Base-by-base conservation (phyloP, 2,329 filamentous ascomycete genomes). In the Colletotrichum siamense region DNA sequence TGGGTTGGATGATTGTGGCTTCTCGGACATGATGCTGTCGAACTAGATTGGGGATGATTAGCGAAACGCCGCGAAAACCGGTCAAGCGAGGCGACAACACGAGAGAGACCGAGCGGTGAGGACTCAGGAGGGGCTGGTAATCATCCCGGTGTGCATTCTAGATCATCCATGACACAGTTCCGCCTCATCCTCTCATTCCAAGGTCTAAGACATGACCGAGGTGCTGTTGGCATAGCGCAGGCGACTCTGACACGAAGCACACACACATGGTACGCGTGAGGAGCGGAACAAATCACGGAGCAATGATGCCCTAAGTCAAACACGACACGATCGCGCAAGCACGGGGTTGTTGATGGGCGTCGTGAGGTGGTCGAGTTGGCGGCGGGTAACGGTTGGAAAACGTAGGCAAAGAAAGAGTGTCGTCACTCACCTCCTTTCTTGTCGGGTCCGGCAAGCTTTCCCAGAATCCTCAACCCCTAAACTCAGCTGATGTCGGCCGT, bases 21-120 rank as follows among this genome's bases (percentile, higher is more conserved):
- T 81, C 71, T 82, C 82, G 78, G 83, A 81, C 84, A 86, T 85
- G 74, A 44, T 77, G 77, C 63, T 76, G 44, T 69, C 67, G 44
- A 73, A 64, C 75, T 71, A 18, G 28, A 16, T 57, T 30, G 22
- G 59, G 26, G 44, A 28, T 62, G 64, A n/a, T 76, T 65, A 76
- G 74, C 70, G 18, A 76, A 76, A 34, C 10, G 44, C 18, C 44
- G 44, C 44, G 44, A 49, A 49, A 22, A 49, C 28, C 39, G 59
- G 30, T 44, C 74, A 34, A 63, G 74, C 70, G 49, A 61, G n/a
- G 52, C 28, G 36, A 36, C 32, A 36, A 55, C 24, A 75, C 26
- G 63, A 49, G 52, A 71, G 28, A 71, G 62, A 68, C 64, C 55
- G 26, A 71, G 55, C 67, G 72, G 36, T 62, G 64, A 64, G 71